Evolutionary conservation across 2,329 filamentous ascomycete species (phyloP), one percentile per base, ranked within the genome.

Genomic region (Microcyclospora pomicola): DNA sequence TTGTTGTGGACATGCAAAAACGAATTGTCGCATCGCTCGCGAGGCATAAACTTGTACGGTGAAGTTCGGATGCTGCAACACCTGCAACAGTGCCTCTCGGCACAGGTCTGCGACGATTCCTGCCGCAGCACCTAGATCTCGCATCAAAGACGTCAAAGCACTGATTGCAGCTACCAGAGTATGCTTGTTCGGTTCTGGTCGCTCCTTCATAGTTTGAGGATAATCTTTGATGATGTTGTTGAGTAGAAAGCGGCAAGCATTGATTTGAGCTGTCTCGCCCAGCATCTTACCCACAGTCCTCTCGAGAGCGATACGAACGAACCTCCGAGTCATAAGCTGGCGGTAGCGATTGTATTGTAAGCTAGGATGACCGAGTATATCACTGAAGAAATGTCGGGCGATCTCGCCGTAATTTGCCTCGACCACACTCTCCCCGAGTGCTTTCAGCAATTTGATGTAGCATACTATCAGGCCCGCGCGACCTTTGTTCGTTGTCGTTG

Each of bases 191-290:
- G 91, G 91, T 57, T 96, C 88, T 1, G 81, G 75, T 31, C 82
- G 75, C 58, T 96, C 88, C 50, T 87, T 83, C 34, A 94, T 64
- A 5, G 80, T 80, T 57, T 93, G 85, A 0, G 91, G 88, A 49
- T 94, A 96, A 56, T 96, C 91, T 57, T 93, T 96, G 35, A 98
- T 69, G 33, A 95, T 71, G 41, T 85, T 79, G 56, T 93, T 94
- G 53, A 95, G 75, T 37, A 98, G 63, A 43, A 76, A 75, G 51
- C 78, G 84, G 6, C 85, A 83, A 19, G 84, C 86, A 49, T 80
- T 77, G 42, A 88, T 68, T 54, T 95, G 88, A 6, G 86, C 87
- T 11, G 82, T 84, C 59, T 98, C 88, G 10, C 86, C 86, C 2
- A 98, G 69, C 49, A 95, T 81, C 41, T 73, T 72, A 7, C 85